phyloP scores from a whole-genome alignment of 2,329 filamentous ascomycete species.

The Cladosporium sp. region DNA sequence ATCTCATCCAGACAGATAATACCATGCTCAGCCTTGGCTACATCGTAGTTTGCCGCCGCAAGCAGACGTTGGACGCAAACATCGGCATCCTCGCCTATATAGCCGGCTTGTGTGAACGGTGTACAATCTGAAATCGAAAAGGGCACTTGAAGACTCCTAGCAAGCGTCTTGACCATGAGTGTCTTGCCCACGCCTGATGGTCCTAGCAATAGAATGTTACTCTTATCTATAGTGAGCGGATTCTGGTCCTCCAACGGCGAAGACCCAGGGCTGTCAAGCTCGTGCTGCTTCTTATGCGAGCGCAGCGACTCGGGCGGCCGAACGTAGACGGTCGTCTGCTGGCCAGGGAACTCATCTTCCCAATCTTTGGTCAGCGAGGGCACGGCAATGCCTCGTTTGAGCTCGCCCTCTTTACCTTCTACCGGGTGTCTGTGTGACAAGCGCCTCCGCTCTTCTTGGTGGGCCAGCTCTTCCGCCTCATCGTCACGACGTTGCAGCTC shows the following conservation, averaged over 20 bases:
- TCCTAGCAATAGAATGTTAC: conserved; percentile 86
- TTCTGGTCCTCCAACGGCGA: conserved; percentile 56
- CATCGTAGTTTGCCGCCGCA: conserved; percentile 86
- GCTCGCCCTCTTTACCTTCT: conserved; percentile 62
- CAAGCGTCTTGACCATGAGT: conserved; percentile 88
- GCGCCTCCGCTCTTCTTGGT: conserved; percentile 71
- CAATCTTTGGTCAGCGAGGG: conserved; percentile 38
- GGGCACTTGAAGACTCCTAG: conserved; percentile 89
- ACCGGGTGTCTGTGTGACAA: conserved; percentile 66
- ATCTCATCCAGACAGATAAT: conserved; percentile 97
- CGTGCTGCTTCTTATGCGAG: conserved; percentile 27
- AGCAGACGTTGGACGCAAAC: conserved; percentile 88
- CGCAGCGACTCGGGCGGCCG: conserved; percentile 22
- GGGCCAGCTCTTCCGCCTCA: conserved; percentile 73
- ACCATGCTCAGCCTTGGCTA: conserved; percentile 80
- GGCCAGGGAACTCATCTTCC: conserved; percentile 64
- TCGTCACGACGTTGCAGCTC: conserved; percentile 73
- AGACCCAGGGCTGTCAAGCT: conserved; percentile 25
- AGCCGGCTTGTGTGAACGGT: conserved; percentile 92
- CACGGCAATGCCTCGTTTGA: conserved; percentile 37
- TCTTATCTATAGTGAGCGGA: conserved; percentile 84
- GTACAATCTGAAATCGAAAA: conserved; percentile 97
- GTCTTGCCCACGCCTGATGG: conserved; percentile 97
- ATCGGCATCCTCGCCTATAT: conserved; percentile 98
- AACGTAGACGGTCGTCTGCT: conserved; percentile 54